Evolutionary conservation across 1,284 basidiomycete species (phyloP).

Genomic region (Rhizoctonia solani): DNA sequence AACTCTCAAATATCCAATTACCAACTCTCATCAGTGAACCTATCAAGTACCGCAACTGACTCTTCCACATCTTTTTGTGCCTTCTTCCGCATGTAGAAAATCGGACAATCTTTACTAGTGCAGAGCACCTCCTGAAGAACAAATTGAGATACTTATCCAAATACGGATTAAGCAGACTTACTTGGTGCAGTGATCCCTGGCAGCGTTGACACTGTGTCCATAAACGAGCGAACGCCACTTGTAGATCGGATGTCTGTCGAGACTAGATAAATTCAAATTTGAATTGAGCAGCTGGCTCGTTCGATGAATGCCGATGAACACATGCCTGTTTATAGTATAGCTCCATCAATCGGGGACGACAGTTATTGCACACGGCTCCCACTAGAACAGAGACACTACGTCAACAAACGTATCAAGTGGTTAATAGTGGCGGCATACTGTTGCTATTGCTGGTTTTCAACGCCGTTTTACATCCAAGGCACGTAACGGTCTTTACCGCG

Average conservation of each 20-base stretch:
- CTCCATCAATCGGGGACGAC: conserved; percentile 79
- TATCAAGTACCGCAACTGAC: conserved; percentile 71
- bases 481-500: conserved; percentile 90
- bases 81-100: conserved; percentile 97
- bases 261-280: conserved; percentile 43
- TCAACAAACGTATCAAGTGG: conserved; percentile 19
- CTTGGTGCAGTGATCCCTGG: conserved; percentile 94
- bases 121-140: conserved; percentile 84
- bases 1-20: conserved; percentile 42
- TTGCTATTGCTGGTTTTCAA: conserved; percentile 72
- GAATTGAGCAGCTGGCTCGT: not conserved
- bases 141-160: not conserved
- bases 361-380: conserved; percentile 92
- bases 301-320: not conserved
- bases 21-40: conserved; percentile 78
- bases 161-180: conserved; percentile 45
- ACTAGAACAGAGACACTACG: conserved; percentile 52
- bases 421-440: conserved; percentile 53
- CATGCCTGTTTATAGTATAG: conserved; percentile 87
- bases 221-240: conserved; percentile 87
- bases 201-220: conserved; percentile 98
- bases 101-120: conserved; percentile 95
- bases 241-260: conserved; percentile 69
- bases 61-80: conserved; percentile 95
- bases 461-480: conserved; percentile 90